Conservation (phyloP, 139 green algal species). For the Ostreobium quekettii region DNA sequence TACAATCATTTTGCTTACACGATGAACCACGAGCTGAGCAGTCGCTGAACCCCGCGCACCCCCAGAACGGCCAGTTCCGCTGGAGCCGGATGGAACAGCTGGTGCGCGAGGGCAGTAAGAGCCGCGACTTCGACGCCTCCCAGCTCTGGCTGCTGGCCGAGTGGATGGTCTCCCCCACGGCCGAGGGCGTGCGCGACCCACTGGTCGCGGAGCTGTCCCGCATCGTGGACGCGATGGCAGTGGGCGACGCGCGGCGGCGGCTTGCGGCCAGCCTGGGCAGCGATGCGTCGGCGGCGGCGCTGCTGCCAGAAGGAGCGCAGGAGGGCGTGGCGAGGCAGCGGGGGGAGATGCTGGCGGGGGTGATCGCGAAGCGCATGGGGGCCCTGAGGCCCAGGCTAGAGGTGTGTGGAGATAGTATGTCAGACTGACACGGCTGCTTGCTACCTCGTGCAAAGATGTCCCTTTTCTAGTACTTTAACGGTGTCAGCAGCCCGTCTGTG, state of each 20-base stretch:
- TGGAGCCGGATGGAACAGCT: slow-evolving; percentile 87
- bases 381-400: slow-evolving; percentile 12
- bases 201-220: slow-evolving; percentile 57
- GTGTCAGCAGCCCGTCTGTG: too few relatives aligned
- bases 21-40: too few relatives aligned
- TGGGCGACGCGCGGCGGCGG: slow-evolving; percentile 16
- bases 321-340: slow-evolving; percentile 40
- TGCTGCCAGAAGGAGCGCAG: slow-evolving; percentile 44
- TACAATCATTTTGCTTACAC: too few relatives aligned
- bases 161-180: slow-evolving; percentile 57
- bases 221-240: slow-evolving; percentile 60
- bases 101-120: slow-evolving; percentile 69
- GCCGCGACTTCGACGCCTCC: slow-evolving; percentile 58
- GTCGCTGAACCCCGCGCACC: too few relatives aligned
- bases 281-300: slow-evolving; percentile 27
- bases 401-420: too few relatives aligned
- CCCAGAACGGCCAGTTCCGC: slow-evolving; percentile 47
- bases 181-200: slow-evolving; percentile 33
- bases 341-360: slow-evolving; percentile 35
- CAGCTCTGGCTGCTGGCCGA: slow-evolving; percentile 81
- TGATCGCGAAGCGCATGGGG: background rate
- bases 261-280: slow-evolving; percentile 27
- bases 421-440: too few relatives aligned
- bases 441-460: too few relatives aligned
- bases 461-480: too few relatives aligned